A percentile compares a stretch with the other conserved stretches of the same genome.
These are phyloP conservation scores for Pseudogymnoascus sp. DNA, from an alignment of 2,329 filamentous ascomycete genomes.

Conservation along the genomic window DNA sequence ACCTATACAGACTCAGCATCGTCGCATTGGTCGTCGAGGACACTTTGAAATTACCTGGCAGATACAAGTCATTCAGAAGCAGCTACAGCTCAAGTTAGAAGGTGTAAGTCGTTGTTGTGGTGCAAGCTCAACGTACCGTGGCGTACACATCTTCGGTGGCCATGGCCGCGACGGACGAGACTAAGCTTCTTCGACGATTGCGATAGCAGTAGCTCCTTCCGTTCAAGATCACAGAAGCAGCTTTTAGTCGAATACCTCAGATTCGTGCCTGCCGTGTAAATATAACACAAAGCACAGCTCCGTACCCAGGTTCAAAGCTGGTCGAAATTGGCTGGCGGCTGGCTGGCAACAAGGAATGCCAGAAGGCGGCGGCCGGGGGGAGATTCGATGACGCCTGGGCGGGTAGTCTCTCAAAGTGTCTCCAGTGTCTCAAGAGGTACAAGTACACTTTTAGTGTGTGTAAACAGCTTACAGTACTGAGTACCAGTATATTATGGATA, in stretches of 20 bases:
- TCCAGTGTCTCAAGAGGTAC: no score
- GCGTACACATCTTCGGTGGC: slow-evolving; percentile 54
- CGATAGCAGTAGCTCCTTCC: background rate
- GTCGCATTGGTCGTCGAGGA: slow-evolving; percentile 15
- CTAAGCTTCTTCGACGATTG: background rate
- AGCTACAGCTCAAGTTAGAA: slow-evolving; percentile 49
- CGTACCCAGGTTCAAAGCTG: background rate
- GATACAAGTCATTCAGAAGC: slow-evolving; percentile 82
- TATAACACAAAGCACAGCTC: slow-evolving; percentile 4
- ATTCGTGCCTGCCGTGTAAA: slow-evolving; percentile 4
- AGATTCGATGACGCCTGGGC: slow-evolving; percentile 6
- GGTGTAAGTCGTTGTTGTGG: slow-evolving; percentile 12
- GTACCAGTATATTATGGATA: background rate
- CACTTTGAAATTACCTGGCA: slow-evolving; percentile 60
- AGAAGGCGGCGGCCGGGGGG: background rate
- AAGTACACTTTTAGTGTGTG: background rate
- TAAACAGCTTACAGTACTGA: background rate
- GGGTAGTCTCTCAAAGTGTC: background rate
- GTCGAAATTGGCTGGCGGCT: no score
- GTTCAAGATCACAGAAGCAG: slow-evolving; percentile 6
- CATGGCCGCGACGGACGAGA: slow-evolving; percentile 28
- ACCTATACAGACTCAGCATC: slow-evolving; percentile 45
- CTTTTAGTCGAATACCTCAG: background rate
- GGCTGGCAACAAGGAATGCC: background rate
- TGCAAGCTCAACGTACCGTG: slow-evolving; percentile 40